These are phyloP conservation scores for Collybiopsis luxurians DNA, from an alignment of 768 basidiomycete genomes.

Conservation along the genomic window DNA sequence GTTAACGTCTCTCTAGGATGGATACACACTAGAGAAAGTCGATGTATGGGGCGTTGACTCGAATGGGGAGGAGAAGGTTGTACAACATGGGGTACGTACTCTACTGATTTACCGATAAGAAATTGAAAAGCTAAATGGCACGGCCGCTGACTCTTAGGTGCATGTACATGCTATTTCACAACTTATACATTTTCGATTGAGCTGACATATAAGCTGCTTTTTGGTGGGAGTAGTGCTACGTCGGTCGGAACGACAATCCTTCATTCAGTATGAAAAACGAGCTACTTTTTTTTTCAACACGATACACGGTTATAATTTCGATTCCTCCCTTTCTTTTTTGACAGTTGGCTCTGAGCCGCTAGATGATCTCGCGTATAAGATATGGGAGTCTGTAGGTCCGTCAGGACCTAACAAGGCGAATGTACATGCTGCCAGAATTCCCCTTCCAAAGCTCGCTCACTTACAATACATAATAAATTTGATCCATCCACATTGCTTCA, in stretches of 20 bases:
- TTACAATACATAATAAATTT: not conserved
- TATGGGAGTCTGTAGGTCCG: constrained; percentile 77
- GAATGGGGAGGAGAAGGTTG: constrained; percentile 47
- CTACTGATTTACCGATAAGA: too few relatives aligned
- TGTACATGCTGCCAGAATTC: not conserved
- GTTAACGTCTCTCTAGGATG: constrained; percentile 54
- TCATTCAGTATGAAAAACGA: constrained; percentile 93
- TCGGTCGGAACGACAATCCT: constrained; percentile 83
- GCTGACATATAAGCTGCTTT: not conserved
- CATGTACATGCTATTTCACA: constrained; percentile 33
- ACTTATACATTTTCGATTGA: not conserved
- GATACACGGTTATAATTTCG: too few relatives aligned
- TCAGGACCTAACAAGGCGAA: constrained; percentile 87
- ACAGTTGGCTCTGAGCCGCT: constrained; percentile 83
- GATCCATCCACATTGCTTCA: not conserved
- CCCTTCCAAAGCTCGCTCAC: too few relatives aligned
- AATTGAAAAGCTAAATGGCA: not conserved
- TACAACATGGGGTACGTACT: constrained; percentile 52
- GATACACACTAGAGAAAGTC: constrained; percentile 81
- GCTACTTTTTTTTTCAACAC: too few relatives aligned
- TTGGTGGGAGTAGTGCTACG: constrained; percentile 87
- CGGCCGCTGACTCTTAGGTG: too few relatives aligned
- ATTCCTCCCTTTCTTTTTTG: not conserved
- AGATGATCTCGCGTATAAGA: constrained; percentile 61
- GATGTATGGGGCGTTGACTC: constrained; percentile 64